phyloP scores from a whole-genome alignment of 2,329 filamentous ascomycete species.

The Fusarium illudens region DNA sequence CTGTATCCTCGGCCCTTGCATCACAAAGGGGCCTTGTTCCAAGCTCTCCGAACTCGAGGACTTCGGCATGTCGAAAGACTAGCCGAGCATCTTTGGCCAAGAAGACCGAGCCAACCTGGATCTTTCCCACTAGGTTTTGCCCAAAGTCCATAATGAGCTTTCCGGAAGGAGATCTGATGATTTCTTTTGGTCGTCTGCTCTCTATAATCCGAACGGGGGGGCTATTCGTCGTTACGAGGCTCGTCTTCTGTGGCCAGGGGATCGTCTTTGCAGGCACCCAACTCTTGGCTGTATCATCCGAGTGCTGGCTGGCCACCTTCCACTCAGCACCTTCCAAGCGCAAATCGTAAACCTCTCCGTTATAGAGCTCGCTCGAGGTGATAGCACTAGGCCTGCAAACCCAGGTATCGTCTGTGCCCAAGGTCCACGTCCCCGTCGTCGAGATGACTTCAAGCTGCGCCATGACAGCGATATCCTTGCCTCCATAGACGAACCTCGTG shows the following conservation, averaged over 20 bases:
- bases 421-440: slow-evolving; percentile 13
- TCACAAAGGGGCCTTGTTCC: neutral
- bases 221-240: neutral
- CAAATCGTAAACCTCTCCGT: neutral
- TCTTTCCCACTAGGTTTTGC: neutral
- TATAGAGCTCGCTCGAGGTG: slow-evolving; percentile 1
- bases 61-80: slow-evolving; percentile 7
- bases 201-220: neutral
- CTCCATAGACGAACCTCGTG: slow-evolving; percentile 41
- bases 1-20: neutral
- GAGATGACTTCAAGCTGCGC: slow-evolving; percentile 48
- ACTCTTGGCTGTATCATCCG: neutral
- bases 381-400: neutral
- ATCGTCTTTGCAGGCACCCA: neutral
- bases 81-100: neutral
- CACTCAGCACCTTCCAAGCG: neutral
- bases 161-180: neutral
- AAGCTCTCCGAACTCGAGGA: slow-evolving; percentile 12
- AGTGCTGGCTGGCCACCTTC: too few relatives aligned
- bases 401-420: slow-evolving; percentile 50
- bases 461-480: slow-evolving; percentile 47
- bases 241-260: neutral
- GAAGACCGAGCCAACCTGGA: neutral
- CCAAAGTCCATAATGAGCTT: neutral
- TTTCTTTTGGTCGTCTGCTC: neutral